A percentile compares a stretch with the other conserved stretches of the same genome.
These are phyloP conservation scores for Croton setiger DNA, from an alignment of 441 rosid genomes.

Conservation along the genomic window DNA sequence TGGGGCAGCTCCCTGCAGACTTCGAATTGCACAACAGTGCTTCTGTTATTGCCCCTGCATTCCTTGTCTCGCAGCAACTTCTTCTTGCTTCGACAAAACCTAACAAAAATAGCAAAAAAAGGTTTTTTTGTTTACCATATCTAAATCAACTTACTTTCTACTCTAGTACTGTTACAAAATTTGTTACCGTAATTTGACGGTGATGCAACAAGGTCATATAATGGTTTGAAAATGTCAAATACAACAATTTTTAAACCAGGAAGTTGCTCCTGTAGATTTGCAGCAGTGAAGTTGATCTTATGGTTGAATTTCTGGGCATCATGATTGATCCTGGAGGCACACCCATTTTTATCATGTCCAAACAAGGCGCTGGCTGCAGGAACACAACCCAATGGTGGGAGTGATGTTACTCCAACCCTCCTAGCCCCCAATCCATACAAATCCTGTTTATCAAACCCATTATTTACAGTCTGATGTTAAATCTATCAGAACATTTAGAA, in stretches of 20 bases:
- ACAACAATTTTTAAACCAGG: conserved; percentile 66
- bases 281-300: conserved; percentile 53
- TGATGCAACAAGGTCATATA: conserved; percentile 48
- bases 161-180: too few species aligned
- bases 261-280: conserved; percentile 56
- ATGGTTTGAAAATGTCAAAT: conserved; percentile 72
- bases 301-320: conserved; percentile 71
- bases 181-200: conserved; percentile 52
- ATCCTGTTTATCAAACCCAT: conserved; percentile 30
- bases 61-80: conserved; percentile 91
- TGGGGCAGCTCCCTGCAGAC: conserved; percentile 69
- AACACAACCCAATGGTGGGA: conserved; percentile 82
- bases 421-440: conserved; percentile 66
- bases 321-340: conserved; percentile 56
- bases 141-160: neutral
- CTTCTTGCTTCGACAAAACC: conserved; percentile 77
- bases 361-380: conserved; percentile 72
- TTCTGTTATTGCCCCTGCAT: conserved; percentile 49
- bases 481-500: too few species aligned
- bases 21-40: conserved; percentile 64
- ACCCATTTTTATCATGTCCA: conserved; percentile 51
- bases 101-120: neutral
- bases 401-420: conserved; percentile 78
- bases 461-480: neutral
- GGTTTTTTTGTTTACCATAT: neutral